Conservation (phyloP, 1,284 basidiomycete genomes). For the Apiotrichum sp. region DNA sequence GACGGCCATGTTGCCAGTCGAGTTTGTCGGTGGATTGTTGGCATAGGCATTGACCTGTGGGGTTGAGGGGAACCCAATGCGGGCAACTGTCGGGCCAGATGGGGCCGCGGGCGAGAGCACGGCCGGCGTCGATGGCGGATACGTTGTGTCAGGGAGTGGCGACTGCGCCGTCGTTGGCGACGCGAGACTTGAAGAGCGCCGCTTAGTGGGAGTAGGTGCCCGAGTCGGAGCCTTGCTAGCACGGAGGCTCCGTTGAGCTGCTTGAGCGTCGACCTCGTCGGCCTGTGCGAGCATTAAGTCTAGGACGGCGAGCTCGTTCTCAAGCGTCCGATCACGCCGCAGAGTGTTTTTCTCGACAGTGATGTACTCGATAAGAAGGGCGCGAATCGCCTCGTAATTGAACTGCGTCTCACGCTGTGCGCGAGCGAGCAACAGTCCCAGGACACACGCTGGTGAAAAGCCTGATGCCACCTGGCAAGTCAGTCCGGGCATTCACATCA, state of each 20-base stretch:
- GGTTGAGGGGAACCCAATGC: not conserved
- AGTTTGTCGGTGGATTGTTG: not conserved
- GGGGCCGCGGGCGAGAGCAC: not conserved
- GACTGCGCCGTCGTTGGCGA: not conserved
- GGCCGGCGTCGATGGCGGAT: not conserved
- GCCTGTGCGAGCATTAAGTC: conserved; percentile 19
- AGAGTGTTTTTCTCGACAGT: conserved; percentile 10
- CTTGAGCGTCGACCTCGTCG: conserved; percentile 8
- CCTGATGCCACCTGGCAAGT: conserved; percentile 25
- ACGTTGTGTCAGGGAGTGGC: not conserved
- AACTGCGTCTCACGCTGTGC: conserved; percentile 11
- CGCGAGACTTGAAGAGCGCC: not conserved
- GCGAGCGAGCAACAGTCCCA: conserved; percentile 25
- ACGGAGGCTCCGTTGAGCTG: not conserved
- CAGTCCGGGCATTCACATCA: not conserved
- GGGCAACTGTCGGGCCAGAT: not conserved
- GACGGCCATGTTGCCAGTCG: not conserved
- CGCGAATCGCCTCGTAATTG: conserved; percentile 15
- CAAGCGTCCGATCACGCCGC: conserved; percentile 6
- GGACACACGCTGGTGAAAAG: conserved; percentile 25
- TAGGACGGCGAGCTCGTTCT: conserved; percentile 15
- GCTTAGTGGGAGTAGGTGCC: not conserved
- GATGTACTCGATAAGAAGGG: conserved; percentile 11
- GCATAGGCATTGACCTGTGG: not conserved
- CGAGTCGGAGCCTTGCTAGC: not conserved